Base-by-base conservation (phyloP, 805 yeast genomes). In the Myxozyma neotropica region DNA sequence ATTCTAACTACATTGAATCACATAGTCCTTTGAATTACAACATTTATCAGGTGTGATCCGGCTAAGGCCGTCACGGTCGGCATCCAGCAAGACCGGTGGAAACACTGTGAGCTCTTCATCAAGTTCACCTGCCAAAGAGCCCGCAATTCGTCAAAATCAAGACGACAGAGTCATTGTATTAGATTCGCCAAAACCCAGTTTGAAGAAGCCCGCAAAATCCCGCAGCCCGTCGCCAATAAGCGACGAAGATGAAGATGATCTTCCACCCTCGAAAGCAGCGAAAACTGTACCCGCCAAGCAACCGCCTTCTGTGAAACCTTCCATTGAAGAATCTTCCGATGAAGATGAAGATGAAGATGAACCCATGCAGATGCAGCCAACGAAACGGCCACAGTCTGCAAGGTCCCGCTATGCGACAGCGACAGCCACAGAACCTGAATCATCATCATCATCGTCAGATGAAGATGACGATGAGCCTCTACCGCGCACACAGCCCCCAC, bases 381-480 rank as follows among this genome's bases (percentile, higher is more conserved):
- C 44, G 46, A 40, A 53, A 43, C 31, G 31, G 50, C 43, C 55
- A 40, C 24, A 39, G 27, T 48, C 53, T 7, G 44, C 43, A 12
- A 21, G 23, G 12, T 35, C 53, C 15, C 43, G 42, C 12, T 48
- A 12, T 36, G 43, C 47, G 33, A n/a, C 55, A 31, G 24, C 55
- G 50, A 29, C 58, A 52, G 13, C 39, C 43, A 24, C 45, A 50
- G 48, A 61, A 23, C 48, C 55, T 10, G 61, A 54, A 21, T 43
- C 59, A 36, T 61, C 58, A 36, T 61, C n/a, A 21, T 43, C 59
- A 36, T 61, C 59, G 21, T 64, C 67, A 12, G 65, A 57, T 39
- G 62, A 59, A 24, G 58, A 53, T 33, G 60, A 39, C 7, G 63
- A 59, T 13, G 51, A 43, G 1, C 29, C 26, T 2, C 42, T 31